Evolutionary conservation across 352 stramenopile genomes (phyloP), one percentile per base, ranked within the genome.

Genomic region (Phytophthora boehmeriae): DNA sequence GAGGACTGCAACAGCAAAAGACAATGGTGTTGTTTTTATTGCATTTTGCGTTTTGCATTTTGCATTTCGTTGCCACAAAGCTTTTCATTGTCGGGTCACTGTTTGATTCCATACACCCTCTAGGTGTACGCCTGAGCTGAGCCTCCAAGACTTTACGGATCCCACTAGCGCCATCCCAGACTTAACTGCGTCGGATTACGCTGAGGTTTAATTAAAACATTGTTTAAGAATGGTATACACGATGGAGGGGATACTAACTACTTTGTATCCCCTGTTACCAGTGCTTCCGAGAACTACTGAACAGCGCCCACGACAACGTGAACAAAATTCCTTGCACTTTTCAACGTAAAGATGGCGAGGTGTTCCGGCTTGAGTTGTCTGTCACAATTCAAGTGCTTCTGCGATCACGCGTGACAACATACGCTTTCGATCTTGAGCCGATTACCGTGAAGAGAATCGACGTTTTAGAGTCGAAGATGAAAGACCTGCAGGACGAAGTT

Each of bases 391-490:
- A 42, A 16, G 16, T 20, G 16, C 19, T 42, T 9, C 16, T 17
- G 35, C 6, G 30, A 42, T 17, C 35, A 42, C 8, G 19, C 19
- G 35, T 16, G 19, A 42, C 14, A 16, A 42, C 35, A 10, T 61
- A 48, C 43, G 23, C 32, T 8, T 61, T 61, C 5, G 30, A 61
- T 8, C 38, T 61, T 13, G 2, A 46, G 16, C 41, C 42, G 9
- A 30, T 52, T 10, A 20, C 42, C 11, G 28, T 60, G n/a, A 20
- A 20, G 19, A n/a, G 53, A n/a, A 60, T 60, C 11, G 53, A 60
- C 27, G 13, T 52, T 3, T 19, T 60, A 42, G 53, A 60, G 19
- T 51, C 53, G 16, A 51, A 48, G 42, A 2, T 60, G 19, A n/a
- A 22, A 16, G 53, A 60, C 22, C 38, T 51, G 32, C 53, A 60